These are phyloP conservation scores for Rhizopogon roseolus DNA, from an alignment of 768 basidiomycete genomes.

Conservation along the genomic window DNA sequence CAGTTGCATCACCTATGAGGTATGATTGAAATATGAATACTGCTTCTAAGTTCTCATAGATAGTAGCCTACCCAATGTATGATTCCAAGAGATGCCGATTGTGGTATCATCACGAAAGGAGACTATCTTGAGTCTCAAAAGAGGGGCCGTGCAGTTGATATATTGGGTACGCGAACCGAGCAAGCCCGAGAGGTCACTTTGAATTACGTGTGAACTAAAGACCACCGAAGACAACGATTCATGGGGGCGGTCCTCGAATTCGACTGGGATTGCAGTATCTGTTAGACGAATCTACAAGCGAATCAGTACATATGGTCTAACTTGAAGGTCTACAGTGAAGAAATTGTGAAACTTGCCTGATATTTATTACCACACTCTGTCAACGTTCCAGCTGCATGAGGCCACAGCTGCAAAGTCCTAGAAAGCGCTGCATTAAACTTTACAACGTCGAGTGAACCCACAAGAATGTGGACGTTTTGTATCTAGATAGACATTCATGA, in stretches of 20 bases:
- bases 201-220: constrained; percentile 19
- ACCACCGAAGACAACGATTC: constrained; percentile 9
- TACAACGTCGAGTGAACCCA: constrained; percentile 8
- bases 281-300: constrained; percentile 17
- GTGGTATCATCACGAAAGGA: constrained; percentile 19
- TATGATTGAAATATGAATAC: background rate
- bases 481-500: constrained; percentile 6
- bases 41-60: background rate
- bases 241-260: constrained; percentile 7
- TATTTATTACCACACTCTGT: constrained; percentile 5
- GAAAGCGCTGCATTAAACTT: constrained; percentile 19
- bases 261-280: constrained; percentile 11
- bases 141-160: constrained; percentile 13
- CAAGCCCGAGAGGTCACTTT: constrained; percentile 13
- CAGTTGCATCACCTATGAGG: constrained; percentile 21
- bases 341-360: constrained; percentile 10
- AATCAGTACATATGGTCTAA: background rate
- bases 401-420: constrained; percentile 17
- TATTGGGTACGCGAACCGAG: constrained; percentile 10
- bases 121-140: constrained; percentile 23
- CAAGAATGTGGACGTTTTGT: constrained; percentile 14
- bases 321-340: background rate
- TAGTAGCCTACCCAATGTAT: constrained; percentile 22
- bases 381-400: constrained; percentile 19
- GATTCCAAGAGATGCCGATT: constrained; percentile 30